Percentiles rank a stretch among this genome's conserved stretches.
Conservation (phyloP, 306 rosid genomes). For the Albizia julibrissin region DNA sequence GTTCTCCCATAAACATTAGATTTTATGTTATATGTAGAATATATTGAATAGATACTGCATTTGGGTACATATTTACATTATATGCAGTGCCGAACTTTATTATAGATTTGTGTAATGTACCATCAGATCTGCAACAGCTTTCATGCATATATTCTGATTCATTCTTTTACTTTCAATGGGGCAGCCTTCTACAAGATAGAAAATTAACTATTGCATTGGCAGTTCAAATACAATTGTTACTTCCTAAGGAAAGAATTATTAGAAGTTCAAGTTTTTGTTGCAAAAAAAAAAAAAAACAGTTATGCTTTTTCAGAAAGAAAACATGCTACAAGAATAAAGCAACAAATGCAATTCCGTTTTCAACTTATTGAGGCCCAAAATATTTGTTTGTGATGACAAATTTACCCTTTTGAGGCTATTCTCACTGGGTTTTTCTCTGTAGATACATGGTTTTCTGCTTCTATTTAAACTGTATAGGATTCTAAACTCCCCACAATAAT, state of each 20-base stretch:
- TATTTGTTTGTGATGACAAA: not conserved
- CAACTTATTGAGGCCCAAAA: not conserved
- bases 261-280: not conserved
- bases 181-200: not conserved
- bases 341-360: not conserved
- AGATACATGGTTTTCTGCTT: not conserved
- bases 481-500: not conserved
- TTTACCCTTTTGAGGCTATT: not conserved
- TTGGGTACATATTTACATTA: not conserved
- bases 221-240: not conserved
- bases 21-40: not conserved
- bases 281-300: not conserved
- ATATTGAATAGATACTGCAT: not conserved
- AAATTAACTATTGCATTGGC: not conserved
- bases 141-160: not conserved
- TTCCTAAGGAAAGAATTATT: not conserved
- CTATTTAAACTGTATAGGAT: not conserved
- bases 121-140: slow-evolving; percentile 23
- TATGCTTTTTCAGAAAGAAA: not conserved
- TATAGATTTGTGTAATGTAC: slow-evolving; percentile 13
- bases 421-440: not conserved
- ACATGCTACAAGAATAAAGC: not conserved
- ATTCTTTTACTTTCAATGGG: slow-evolving; percentile 3
- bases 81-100: not conserved
- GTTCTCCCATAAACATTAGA: not conserved